Evolutionary conservation across 805 yeast genomes (phyloP).

Genomic region (Grigorovia jiainica): DNA sequence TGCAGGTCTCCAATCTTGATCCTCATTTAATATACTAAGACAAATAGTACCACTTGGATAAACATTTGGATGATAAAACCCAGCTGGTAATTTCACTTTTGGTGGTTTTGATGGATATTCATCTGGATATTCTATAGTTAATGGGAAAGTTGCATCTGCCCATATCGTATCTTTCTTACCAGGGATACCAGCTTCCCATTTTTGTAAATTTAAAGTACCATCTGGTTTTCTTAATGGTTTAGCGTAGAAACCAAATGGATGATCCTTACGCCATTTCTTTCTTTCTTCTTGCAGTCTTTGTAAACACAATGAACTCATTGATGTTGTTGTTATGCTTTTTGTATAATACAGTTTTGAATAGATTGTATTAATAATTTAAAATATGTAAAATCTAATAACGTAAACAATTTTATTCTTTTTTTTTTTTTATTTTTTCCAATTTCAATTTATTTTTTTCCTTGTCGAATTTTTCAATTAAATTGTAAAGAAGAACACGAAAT

Average conservation of each 20-base stretch:
- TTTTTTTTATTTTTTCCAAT: too few species aligned
- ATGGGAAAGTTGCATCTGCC: constrained; percentile 85
- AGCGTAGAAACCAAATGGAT: constrained; percentile 95
- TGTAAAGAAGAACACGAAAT: neutral
- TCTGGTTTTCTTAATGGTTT: constrained; percentile 73
- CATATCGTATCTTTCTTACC: constrained; percentile 82
- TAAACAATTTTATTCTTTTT: too few species aligned
- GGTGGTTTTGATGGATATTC: constrained; percentile 98
- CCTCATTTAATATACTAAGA: constrained; percentile 84
- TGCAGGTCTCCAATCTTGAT: constrained; percentile 97
- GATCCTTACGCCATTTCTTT: constrained; percentile 96
- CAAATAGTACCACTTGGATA: constrained; percentile 97
- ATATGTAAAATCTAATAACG: too few species aligned
- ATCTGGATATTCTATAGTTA: constrained; percentile 72
- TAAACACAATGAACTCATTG: constrained; percentile 53
- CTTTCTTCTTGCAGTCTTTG: constrained; percentile 89
- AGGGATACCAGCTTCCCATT: constrained; percentile 94
- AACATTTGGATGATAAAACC: constrained; percentile 93
- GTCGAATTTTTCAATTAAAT: too few species aligned
- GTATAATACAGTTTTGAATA: too few species aligned
- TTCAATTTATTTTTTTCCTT: too few species aligned
- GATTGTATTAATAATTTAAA: too few species aligned
- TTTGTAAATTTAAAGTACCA: constrained; percentile 75
- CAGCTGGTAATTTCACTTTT: constrained; percentile 78
- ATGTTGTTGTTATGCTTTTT: neutral